Conservation (phyloP, 2,329 filamentous ascomycete genomes). For the Eurotiales sp. region DNA sequence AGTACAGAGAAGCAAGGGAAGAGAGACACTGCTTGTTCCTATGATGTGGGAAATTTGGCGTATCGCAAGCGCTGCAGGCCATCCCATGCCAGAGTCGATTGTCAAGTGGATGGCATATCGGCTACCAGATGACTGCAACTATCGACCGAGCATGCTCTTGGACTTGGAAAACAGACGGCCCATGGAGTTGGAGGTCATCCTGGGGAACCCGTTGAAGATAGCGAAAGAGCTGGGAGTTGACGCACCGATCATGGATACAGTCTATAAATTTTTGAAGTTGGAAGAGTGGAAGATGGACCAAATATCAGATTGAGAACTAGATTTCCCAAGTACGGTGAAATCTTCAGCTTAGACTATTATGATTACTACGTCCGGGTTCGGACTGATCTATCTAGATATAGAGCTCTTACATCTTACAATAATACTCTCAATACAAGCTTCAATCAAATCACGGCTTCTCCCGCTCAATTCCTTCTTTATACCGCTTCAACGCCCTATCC, state of each 20-base stretch:
- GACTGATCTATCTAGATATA: no score
- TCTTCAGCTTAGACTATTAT: no score
- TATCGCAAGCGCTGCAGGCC: constrained; percentile 20
- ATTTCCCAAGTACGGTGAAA: no score
- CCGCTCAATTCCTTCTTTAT: constrained; percentile 48
- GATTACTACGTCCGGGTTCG: no score
- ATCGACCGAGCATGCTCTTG: constrained; percentile 59
- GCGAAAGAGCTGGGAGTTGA: constrained; percentile 60
- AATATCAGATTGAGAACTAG: no score
- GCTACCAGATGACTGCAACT: constrained; percentile 6
- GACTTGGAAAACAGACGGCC: constrained; percentile 65
- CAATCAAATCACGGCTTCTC: constrained; percentile 1
- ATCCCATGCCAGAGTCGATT: constrained; percentile 2
- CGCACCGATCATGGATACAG: constrained; percentile 62
- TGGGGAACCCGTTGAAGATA: constrained; percentile 66
- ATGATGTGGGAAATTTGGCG: constrained; percentile 25
- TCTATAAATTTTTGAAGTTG: constrained; percentile 60
- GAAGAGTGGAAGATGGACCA: not conserved
- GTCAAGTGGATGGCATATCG: constrained; percentile 4
- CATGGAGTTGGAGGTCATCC: constrained; percentile 68
- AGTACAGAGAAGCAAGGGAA: constrained; percentile 9
- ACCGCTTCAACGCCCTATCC: constrained; percentile 63
- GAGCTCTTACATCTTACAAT: not conserved
- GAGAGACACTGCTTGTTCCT: constrained; percentile 22
- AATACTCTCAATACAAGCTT: not conserved